Conservation (phyloP, 441 rosid genomes). For the Erodium trifolium region DNA sequence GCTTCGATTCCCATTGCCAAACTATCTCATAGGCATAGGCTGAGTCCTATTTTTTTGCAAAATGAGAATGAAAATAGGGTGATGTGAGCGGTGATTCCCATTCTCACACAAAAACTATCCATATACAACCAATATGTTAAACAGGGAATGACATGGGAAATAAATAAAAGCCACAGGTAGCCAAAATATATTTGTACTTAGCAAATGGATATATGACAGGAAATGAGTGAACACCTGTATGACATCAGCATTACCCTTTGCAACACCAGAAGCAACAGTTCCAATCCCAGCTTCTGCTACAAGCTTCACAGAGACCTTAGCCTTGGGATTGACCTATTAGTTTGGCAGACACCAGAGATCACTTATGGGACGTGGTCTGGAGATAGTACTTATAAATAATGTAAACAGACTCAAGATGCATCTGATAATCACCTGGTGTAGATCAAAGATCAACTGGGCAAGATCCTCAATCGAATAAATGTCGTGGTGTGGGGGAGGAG, state of each 20-base stretch:
- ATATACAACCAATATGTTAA: too few relatives aligned
- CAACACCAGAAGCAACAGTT: constrained; percentile 98
- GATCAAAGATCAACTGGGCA: constrained; percentile 95
- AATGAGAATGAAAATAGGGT: too few relatives aligned
- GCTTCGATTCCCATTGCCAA: too few relatives aligned
- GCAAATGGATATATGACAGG: constrained; percentile 7
- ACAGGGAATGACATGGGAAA: too few relatives aligned
- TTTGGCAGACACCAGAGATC: constrained; percentile 16
- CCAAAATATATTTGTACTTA: constrained; percentile 10
- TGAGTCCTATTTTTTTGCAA: too few relatives aligned
- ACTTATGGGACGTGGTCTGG: constrained; percentile 10
- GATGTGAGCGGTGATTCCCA: too few relatives aligned
- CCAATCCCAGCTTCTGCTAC: constrained; percentile 99
- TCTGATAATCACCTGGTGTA: constrained; percentile 69
- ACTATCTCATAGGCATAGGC: too few relatives aligned
- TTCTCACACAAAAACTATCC: too few relatives aligned
- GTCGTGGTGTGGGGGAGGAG: constrained; percentile 98
- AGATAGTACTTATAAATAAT: constrained; percentile 5
- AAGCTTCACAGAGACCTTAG: constrained; percentile 96
- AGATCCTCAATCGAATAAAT: constrained; percentile 97
- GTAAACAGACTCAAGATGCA: constrained; percentile 16
- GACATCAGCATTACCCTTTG: constrained; percentile 96
- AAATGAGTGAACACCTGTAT: constrained; percentile 58
- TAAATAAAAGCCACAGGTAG: too few relatives aligned
- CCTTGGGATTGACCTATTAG: constrained; percentile 81